phyloP scores from a whole-genome alignment of 1,284 basidiomycete species.

The Hymenochaete sp. region DNA sequence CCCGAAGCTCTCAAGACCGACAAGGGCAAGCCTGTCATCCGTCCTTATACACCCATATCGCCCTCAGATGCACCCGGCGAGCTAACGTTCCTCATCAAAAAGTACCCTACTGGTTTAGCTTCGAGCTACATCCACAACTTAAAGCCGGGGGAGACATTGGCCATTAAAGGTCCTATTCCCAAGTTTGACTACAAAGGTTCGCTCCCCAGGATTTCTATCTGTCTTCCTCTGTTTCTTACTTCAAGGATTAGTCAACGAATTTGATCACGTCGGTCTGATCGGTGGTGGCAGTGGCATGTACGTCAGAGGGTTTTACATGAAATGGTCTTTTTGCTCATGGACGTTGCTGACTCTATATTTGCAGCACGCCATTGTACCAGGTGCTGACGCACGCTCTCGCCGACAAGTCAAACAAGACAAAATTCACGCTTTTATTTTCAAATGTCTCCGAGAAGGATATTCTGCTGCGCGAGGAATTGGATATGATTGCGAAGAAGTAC shows the following conservation, averaged over 20 bases:
- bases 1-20: slow-evolving; percentile 57
- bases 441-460: slow-evolving; percentile 92
- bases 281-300: slow-evolving; percentile 86
- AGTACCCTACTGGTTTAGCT: slow-evolving; percentile 71
- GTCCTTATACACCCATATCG: slow-evolving; percentile 84
- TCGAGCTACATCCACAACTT: slow-evolving; percentile 67
- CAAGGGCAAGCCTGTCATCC: slow-evolving; percentile 84
- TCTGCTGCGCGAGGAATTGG: slow-evolving; percentile 77
- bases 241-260: slow-evolving; percentile 72
- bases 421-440: slow-evolving; percentile 87
- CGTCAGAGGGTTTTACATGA: slow-evolving; percentile 22
- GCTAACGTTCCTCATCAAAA: slow-evolving; percentile 81
- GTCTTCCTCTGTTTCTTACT: slow-evolving; percentile 1
- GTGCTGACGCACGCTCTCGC: slow-evolving; percentile 66
- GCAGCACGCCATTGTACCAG: slow-evolving; percentile 69
- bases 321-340: slow-evolving; percentile 4
- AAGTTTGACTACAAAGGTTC: slow-evolving; percentile 78
- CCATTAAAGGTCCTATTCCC: slow-evolving; percentile 83
- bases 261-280: slow-evolving; percentile 81
- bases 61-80: slow-evolving; percentile 64
- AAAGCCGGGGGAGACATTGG: slow-evolving; percentile 75
- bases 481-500: slow-evolving; percentile 62
- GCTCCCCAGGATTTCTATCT: slow-evolving; percentile 17
- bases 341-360: no score
- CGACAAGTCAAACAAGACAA: slow-evolving; percentile 81